Base-by-base conservation (phyloP, 176 grass and related monocot species). In the Aegilops tauschii region DNA sequence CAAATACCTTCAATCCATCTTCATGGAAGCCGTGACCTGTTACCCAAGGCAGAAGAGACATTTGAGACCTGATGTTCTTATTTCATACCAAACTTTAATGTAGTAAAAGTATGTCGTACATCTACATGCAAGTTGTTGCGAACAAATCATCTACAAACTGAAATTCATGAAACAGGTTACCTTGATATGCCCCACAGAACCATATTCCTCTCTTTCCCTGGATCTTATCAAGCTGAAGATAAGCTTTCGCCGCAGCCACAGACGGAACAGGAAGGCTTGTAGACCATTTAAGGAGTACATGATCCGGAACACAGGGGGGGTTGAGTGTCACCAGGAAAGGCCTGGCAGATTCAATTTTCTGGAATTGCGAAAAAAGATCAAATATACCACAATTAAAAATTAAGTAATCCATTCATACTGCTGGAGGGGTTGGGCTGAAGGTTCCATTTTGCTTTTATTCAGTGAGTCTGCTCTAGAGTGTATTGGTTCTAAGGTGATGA, bases 1-100 rank as follows among this genome's bases (percentile, higher is more conserved):
- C 35, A 69, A 36, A 37, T 71, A 71, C 68, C 68, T 71, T 71
- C 68, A 69, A 69, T 69, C 67, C 67, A 9, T 69, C 67, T 69
- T 37, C 67, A 69, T 69, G 32, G 67, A 69, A 69, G 67, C 67
- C 32, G 1, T 21, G 67, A 37, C 67, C 67, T 69, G 32, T 2
- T 2, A 69, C 21, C 68, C 68, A 40, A 71, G 32, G 18, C 5
- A 69, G 66, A 69, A 34, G 18, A 71, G 68, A 71, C 4, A 36
- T n/a, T 37, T 71, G 18, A 71, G 9, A 37, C 34, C 37, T 32
- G 31, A 34, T 67, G 13, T 67, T 67, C 65, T 67, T 32, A 40
- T 42, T 72, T 42, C 36, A 72, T 11, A 13, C 9, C 36, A 1
- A 73, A 44, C 21, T 72, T 42, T 14, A 25, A 14, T 73, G 37